phyloP scores from a whole-genome alignment of 768 basidiomycete species.

The Phaffia australis region DNA sequence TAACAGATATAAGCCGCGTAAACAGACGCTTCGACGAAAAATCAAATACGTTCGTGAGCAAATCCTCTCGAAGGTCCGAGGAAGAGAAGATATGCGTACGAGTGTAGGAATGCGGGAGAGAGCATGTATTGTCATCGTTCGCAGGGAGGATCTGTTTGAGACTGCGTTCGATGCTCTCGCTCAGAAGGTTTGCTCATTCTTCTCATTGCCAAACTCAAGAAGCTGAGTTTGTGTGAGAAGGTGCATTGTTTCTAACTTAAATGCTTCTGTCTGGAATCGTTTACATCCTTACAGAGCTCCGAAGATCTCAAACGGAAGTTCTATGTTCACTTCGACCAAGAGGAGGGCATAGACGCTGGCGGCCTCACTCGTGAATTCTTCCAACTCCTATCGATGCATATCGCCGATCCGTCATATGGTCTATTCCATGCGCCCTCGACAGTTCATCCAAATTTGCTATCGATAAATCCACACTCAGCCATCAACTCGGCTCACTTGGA shows the following conservation, averaged over 20 bases:
- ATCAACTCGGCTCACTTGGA: conserved; percentile 17
- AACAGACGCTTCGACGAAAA: conserved; percentile 15
- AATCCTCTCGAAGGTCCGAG: conserved; percentile 3
- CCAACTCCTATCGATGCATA: conserved; percentile 13
- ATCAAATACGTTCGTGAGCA: conserved; percentile 21
- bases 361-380: conserved; percentile 18
- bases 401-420: conserved; percentile 12
- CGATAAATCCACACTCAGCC: conserved; percentile 13
- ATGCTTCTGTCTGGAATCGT: no score
- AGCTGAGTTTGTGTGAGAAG: background rate
- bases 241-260: background rate
- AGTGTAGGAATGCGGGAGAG: background rate
- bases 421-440: conserved; percentile 13
- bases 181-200: conserved; percentile 3
- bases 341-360: conserved; percentile 16
- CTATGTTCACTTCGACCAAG: background rate
- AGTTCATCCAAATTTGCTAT: conserved; percentile 8
- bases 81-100: background rate
- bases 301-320: conserved; percentile 6
- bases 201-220: background rate
- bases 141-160: conserved; percentile 12
- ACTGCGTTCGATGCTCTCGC: conserved; percentile 8
- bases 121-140: background rate
- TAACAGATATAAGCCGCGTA: conserved; percentile 6
- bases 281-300: background rate